Evolutionary conservation across 495 filamentous ascomycete species (phyloP).

Genomic region (Neurospora cerealis): DNA sequence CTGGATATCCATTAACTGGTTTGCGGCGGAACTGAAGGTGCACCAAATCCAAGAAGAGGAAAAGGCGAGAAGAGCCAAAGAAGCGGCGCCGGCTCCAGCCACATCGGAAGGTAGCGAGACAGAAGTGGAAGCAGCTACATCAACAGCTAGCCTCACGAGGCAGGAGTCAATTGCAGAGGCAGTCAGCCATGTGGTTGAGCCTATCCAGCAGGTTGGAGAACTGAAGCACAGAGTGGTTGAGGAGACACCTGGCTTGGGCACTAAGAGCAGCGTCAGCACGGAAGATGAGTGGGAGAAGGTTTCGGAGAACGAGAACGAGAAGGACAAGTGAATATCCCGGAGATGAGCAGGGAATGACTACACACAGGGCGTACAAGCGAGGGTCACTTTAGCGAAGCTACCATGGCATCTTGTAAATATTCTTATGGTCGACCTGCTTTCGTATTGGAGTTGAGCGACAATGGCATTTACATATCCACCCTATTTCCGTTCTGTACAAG

Average conservation of each 20-base stretch:
- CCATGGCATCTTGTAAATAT: not conserved
- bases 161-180: conserved; percentile 9
- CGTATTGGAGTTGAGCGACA: not conserved
- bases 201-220: conserved; percentile 25
- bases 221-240: conserved; percentile 28
- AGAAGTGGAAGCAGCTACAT: conserved; percentile 36
- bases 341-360: not conserved
- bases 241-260: conserved; percentile 18
- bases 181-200: conserved; percentile 28
- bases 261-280: conserved; percentile 40
- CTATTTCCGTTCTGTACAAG: not conserved
- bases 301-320: conserved; percentile 47
- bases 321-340: conserved; percentile 27
- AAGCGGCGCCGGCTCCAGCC: conserved; percentile 12
- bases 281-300: conserved; percentile 53
- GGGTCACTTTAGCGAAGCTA: not conserved
- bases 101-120: conserved; percentile 37
- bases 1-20: conserved; percentile 96
- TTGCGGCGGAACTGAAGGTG: conserved; percentile 64
- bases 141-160: conserved; percentile 17
- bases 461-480: not conserved
- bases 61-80: conserved; percentile 36
- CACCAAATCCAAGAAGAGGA: conserved; percentile 56
- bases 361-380: not conserved
- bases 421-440: not conserved